Conservation (phyloP, 2,329 filamentous ascomycete species). For the Plectosphaerella sp. region DNA sequence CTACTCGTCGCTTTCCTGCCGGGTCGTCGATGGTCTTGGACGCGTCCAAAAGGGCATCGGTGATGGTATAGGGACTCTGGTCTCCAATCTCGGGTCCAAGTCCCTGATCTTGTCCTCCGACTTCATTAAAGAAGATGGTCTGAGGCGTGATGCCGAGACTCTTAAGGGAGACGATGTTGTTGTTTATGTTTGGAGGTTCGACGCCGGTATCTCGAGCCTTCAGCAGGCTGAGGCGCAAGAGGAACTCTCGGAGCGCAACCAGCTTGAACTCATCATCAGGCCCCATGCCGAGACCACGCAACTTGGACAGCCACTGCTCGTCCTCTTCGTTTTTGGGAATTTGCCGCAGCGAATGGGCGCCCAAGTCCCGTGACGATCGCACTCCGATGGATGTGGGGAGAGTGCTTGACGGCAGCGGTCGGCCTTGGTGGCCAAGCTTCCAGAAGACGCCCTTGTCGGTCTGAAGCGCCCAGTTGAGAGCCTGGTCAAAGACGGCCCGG, state of each 20-base stretch:
- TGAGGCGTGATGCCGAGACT: slow-evolving; percentile 75
- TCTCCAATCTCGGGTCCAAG: slow-evolving; percentile 22
- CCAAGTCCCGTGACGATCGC: slow-evolving; percentile 52
- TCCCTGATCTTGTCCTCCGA: slow-evolving; percentile 23
- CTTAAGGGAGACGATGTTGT: slow-evolving; percentile 69
- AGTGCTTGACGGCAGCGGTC: slow-evolving; percentile 58
- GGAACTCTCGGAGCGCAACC: slow-evolving; percentile 80
- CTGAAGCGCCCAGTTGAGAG: slow-evolving; percentile 79
- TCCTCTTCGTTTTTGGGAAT: slow-evolving; percentile 83
- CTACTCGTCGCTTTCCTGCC: slow-evolving; percentile 46
- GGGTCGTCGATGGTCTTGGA: slow-evolving; percentile 80
- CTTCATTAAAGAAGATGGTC: slow-evolving; percentile 93
- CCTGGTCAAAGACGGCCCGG: slow-evolving; percentile 77
- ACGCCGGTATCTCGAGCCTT: slow-evolving; percentile 50
- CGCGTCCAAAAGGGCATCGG: slow-evolving; percentile 86
- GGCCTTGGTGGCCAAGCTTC: slow-evolving; percentile 69
- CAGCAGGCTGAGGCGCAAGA: slow-evolving; percentile 78
- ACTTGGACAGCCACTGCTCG: slow-evolving; percentile 82
- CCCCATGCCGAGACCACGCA: slow-evolving; percentile 78
- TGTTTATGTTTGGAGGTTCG: slow-evolving; percentile 44
- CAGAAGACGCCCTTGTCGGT: slow-evolving; percentile 82
- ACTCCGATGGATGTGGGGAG: slow-evolving; percentile 46
- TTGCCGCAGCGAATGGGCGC: slow-evolving; percentile 54
- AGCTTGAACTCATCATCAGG: slow-evolving; percentile 87
- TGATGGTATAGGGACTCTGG: slow-evolving; percentile 67